These are phyloP conservation scores for Starmerella potacharoeniae DNA, from an alignment of 805 yeast genomes.

Conservation along the genomic window DNA sequence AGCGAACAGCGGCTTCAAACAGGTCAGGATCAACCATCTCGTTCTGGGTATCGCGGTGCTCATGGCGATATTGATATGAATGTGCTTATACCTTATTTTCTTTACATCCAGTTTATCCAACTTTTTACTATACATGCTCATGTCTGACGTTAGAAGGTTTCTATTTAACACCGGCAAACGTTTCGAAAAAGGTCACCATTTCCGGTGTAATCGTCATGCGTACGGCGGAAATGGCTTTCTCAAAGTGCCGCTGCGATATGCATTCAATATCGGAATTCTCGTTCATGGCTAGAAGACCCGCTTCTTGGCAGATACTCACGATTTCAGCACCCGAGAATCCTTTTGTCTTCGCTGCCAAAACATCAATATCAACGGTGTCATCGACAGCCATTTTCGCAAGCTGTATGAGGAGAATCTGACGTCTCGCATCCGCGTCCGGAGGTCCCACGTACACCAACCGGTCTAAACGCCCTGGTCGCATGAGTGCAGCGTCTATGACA, in stretches of 20 bases:
- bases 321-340: conserved; percentile 98
- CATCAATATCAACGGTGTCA: conserved; percentile 38
- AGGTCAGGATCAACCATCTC: too few species aligned
- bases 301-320: conserved; percentile 83
- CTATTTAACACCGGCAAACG: conserved; percentile 32
- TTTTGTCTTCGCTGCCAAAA: conserved; percentile 53
- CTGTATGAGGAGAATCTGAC: conserved; percentile 63
- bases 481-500: conserved; percentile 79
- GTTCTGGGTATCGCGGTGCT: too few species aligned
- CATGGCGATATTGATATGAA: too few species aligned
- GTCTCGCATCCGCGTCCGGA: conserved; percentile 71
- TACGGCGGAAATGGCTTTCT: conserved; percentile 53
- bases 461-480: conserved; percentile 93
- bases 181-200: conserved; percentile 65
- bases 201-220: conserved; percentile 74
- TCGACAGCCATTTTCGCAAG: conserved; percentile 52
- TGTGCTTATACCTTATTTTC: too few species aligned
- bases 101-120: not conserved
- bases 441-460: conserved; percentile 88
- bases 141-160: not conserved
- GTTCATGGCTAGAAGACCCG: conserved; percentile 89
- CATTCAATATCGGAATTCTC: conserved; percentile 41
- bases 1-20: too few species aligned
- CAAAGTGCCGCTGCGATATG: conserved; percentile 60
- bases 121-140: not conserved